Evolutionary conservation across 345 rosid genomes (phyloP), one percentile per base, ranked within the genome.

Genomic region (Erucastrum elatum): DNA sequence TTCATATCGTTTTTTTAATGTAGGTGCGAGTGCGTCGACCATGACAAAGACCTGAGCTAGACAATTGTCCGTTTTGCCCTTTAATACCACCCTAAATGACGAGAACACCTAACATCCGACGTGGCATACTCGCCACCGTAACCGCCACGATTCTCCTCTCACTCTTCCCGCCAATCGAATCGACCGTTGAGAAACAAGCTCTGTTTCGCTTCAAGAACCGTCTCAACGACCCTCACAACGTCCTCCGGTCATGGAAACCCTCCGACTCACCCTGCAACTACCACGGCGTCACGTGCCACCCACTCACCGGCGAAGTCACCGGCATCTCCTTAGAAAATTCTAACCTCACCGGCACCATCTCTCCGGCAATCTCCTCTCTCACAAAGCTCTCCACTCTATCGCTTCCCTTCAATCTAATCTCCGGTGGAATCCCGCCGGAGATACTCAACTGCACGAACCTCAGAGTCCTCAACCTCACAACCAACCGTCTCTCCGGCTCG

Each of bases 181-280:
- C 91, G 16, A 63, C 78, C 72, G 74, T 67, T 21, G 97, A 92
- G 77, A 88, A 79, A 27, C 71, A 71, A 75, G 93, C 93, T 41
- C 90, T 94, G 76, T 81, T 94, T 55, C 86, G 85, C 6, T 85
- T 94, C 86, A 94, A 91, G 71, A 72, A 64, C 71, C 78, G 62
- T 34, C 89, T 94, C 64, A 63, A 81, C 34, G 98, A 92, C 81
- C 91, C 97, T 26, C 56, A 79, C 31, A 75, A 82, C 69, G 70
- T 84, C 15, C 66, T 94, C 46, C 84, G 77, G 3, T 90, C 97
- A 0, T 94, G 98, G 98, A 88, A 77, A 55, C 90, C 81, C 0
- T 66, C 94, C 0, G 77, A 75, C 8, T 85, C 90, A 2, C 94
- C 95, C 0, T 94, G 98, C 77, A 62, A 21, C 0, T 94, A 82